phyloP scores from a whole-genome alignment of 257 asterid species.

The Solanum commersonii region DNA sequence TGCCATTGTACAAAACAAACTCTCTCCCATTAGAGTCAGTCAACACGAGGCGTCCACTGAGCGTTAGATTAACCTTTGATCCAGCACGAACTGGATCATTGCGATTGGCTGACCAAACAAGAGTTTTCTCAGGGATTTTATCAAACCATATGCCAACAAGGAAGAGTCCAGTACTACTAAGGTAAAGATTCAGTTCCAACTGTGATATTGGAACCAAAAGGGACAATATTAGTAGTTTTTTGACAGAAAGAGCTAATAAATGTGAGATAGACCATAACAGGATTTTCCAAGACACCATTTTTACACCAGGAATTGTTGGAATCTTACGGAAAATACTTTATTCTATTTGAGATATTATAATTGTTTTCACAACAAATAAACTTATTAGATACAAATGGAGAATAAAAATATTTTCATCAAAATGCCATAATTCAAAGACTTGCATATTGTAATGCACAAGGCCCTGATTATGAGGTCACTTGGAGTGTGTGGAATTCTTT shows the following conservation, averaged over 20 bases:
- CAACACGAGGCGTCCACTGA: conserved; percentile 4
- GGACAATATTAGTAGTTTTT: neutral
- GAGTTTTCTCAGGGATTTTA: conserved; percentile 13
- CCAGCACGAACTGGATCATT: conserved; percentile 9
- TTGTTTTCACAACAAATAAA: no score
- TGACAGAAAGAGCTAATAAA: neutral
- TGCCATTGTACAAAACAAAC: conserved; percentile 1
- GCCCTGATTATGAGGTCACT: no score
- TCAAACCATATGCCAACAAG: conserved; percentile 32
- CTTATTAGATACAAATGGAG: no score
- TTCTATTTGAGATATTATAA: neutral
- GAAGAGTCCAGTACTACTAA: conserved; percentile 7
- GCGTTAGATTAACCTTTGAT: conserved; percentile 8
- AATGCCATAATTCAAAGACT: no score
- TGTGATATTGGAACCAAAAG: neutral
- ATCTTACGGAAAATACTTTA: neutral
- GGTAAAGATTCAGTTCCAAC: neutral
- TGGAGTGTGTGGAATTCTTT: no score
- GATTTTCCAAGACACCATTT: neutral
- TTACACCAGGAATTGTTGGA: neutral
- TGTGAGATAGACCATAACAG: neutral
- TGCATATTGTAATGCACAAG: no score
- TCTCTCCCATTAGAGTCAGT: neutral
- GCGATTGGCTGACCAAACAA: conserved; percentile 32
- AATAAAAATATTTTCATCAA: no score